These are phyloP conservation scores for Phyllosticta paracitricarpa DNA, from an alignment of 2,329 filamentous ascomycete species.

Conservation along the genomic window DNA sequence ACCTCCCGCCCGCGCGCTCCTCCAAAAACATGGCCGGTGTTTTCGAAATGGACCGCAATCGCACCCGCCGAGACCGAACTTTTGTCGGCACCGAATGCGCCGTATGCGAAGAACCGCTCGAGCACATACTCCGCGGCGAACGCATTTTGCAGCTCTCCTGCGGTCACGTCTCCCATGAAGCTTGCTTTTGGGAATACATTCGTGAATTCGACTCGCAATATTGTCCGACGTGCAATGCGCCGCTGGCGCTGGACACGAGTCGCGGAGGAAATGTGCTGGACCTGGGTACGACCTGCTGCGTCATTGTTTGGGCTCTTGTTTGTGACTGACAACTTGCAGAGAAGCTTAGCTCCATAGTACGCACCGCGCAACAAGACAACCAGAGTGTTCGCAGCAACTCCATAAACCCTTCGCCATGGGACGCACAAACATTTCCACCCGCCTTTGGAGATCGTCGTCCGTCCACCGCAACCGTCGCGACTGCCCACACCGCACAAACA, in stretches of 20 bases:
- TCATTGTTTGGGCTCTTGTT: conserved; percentile 12
- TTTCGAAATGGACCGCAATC: conserved; percentile 66
- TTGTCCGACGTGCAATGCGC: conserved; percentile 88
- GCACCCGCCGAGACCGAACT: conserved; percentile 78
- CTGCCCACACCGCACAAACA: background rate
- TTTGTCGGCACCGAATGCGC: conserved; percentile 93
- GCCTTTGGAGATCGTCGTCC: conserved; percentile 27
- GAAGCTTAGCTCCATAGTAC: conserved; percentile 88
- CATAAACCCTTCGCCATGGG: conserved; percentile 56
- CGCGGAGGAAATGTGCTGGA: conserved; percentile 87
- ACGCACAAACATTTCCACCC: conserved; percentile 28
- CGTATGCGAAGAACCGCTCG: conserved; percentile 91
- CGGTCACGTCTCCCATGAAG: conserved; percentile 93
- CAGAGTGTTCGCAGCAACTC: conserved; percentile 19
- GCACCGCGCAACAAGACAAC: conserved; percentile 52
- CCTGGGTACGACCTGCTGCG: conserved; percentile 53
- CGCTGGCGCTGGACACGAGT: conserved; percentile 83
- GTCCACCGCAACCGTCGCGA: conserved; percentile 7
- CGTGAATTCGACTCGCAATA: conserved; percentile 88
- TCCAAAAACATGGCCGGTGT: conserved; percentile 48
- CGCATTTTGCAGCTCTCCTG: conserved; percentile 93
- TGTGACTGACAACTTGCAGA: conserved; percentile 46
- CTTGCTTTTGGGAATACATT: conserved; percentile 98
- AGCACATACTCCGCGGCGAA: conserved; percentile 90
- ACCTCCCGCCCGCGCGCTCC: conserved; percentile 8